Percentiles rank a stretch among this genome's conserved stretches.
These are phyloP conservation scores for Echinochloa phyllopogon DNA, from an alignment of 176 grass and related monocot genomes.

Conservation along the genomic window DNA sequence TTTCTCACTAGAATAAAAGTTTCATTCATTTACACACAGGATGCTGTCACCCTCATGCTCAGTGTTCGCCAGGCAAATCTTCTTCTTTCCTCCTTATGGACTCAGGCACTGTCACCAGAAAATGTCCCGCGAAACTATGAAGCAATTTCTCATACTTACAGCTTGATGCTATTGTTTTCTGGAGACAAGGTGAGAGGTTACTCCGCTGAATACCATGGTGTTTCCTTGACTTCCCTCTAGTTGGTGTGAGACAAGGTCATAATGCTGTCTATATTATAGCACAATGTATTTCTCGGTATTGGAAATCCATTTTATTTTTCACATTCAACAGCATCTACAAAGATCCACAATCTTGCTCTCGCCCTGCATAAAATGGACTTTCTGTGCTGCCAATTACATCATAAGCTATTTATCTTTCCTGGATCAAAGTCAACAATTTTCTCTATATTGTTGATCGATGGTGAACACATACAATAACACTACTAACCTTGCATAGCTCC, in stretches of 20 bases:
- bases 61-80: slow-evolving; percentile 73
- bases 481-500: neutral
- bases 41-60: slow-evolving; percentile 69
- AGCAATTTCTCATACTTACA: slow-evolving; percentile 94
- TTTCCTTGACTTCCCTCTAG: neutral
- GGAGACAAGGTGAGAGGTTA: slow-evolving; percentile 62
- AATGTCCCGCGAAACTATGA: slow-evolving; percentile 85
- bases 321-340: slow-evolving; percentile 12
- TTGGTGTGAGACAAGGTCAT: neutral
- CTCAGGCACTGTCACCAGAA: slow-evolving; percentile 74
- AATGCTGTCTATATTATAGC: neutral
- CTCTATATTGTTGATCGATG: slow-evolving; percentile 13
- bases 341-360: neutral
- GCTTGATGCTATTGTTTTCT: slow-evolving; percentile 95
- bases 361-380: slow-evolving; percentile 12
- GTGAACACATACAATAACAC: slow-evolving; percentile 3
- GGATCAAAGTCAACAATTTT: neutral
- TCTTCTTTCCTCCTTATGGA: slow-evolving; percentile 93
- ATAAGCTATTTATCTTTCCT: slow-evolving; percentile 1
- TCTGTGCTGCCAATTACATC: slow-evolving; percentile 2
- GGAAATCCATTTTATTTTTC: neutral
- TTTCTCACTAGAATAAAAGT: slow-evolving; percentile 23
- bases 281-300: neutral
- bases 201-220: neutral
- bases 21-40: slow-evolving; percentile 58